These are phyloP conservation scores for Hypoxylon sp. DNA, from an alignment of 2,329 filamentous ascomycete species.

Conservation along the genomic window DNA sequence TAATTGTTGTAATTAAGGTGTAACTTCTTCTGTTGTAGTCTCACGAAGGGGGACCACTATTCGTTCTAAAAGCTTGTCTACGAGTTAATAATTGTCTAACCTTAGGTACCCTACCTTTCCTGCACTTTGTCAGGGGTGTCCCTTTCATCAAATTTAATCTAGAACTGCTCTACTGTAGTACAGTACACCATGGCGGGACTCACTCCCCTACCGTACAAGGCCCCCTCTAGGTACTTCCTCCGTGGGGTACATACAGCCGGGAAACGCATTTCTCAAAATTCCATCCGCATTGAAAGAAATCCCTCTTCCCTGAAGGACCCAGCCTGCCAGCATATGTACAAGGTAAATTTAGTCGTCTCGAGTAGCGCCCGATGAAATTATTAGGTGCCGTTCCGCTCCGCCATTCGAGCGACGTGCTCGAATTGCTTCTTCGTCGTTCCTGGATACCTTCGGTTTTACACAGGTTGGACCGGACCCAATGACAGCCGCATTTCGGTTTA, in stretches of 20 bases:
- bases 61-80: constrained; percentile 8
- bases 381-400: constrained; percentile 49
- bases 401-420: constrained; percentile 40
- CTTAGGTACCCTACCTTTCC: background rate
- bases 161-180: constrained; percentile 31
- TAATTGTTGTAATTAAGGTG: constrained; percentile 22
- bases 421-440: constrained; percentile 39
- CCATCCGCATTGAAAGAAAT: constrained; percentile 17
- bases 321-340: constrained; percentile 11
- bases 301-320: constrained; percentile 6
- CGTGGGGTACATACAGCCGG: constrained; percentile 36
- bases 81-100: constrained; percentile 15
- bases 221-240: constrained; percentile 21
- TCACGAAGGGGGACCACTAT: background rate
- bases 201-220: constrained; percentile 19
- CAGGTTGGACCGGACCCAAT: constrained; percentile 29
- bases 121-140: background rate
- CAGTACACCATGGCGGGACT: constrained; percentile 22
- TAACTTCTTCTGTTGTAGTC: constrained; percentile 3
- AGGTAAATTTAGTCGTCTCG: constrained; percentile 38
- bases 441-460: constrained; percentile 40
- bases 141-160: constrained; percentile 25
- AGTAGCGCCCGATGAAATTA: constrained; percentile 36
- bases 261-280: constrained; percentile 23
- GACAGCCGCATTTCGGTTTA: constrained; percentile 28